Conservation (phyloP, 2,329 filamentous ascomycete species). For the Fusarium continuum region DNA sequence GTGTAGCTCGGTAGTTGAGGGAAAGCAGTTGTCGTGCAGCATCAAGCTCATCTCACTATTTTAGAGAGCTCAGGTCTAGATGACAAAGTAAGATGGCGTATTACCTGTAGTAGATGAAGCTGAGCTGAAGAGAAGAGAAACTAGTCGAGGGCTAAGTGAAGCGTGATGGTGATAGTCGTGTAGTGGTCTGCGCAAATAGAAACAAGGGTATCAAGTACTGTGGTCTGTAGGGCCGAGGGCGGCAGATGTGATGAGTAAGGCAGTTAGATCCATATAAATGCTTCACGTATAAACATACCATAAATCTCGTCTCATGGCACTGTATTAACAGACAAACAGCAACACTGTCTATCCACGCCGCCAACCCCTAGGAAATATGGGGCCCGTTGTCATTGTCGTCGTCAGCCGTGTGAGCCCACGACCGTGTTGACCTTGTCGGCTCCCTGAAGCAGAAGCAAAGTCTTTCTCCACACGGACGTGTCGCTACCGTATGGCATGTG, state of each 20-base stretch:
- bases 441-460: background rate
- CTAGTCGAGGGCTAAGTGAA: background rate
- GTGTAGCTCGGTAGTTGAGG: background rate
- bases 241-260: background rate
- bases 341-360: conserved; percentile 1
- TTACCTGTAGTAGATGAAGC: background rate
- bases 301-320: background rate
- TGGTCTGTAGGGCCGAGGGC: too few species aligned
- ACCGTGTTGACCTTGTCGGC: conserved; percentile 1
- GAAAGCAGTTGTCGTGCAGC: background rate
- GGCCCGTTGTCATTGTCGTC: conserved; percentile 13
- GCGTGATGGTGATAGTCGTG: conserved; percentile 5
- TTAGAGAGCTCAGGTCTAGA: background rate
- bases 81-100: background rate
- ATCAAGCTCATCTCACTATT: too few species aligned
- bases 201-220: too few species aligned
- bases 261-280: background rate
- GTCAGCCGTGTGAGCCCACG: conserved; percentile 29
- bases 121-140: background rate
- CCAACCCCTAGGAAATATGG: conserved; percentile 9
- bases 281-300: background rate
- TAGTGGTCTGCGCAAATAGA: background rate
- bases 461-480: background rate
- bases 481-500: background rate
- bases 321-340: conserved; percentile 3